A percentile compares a stretch with the other conserved stretches of the same genome.
Conservation (phyloP, 2,329 filamentous ascomycete species). For the Onygenales sp. region DNA sequence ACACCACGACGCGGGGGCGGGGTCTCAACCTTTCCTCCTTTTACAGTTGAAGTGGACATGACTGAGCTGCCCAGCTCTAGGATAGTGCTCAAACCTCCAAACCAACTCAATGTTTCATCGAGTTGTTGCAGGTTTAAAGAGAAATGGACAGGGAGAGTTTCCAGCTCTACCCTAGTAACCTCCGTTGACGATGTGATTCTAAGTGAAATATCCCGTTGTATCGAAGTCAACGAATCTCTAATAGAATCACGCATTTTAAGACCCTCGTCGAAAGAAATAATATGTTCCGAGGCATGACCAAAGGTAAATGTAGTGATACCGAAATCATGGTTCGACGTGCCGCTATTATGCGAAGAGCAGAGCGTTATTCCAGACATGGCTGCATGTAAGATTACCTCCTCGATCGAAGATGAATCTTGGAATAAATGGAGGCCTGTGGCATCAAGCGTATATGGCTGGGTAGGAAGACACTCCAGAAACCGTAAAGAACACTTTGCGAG, state of each 20-base stretch:
- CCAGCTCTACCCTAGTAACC: slow-evolving; percentile 46
- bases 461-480: slow-evolving; percentile 28
- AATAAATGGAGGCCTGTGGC: slow-evolving; percentile 8
- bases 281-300: slow-evolving; percentile 39
- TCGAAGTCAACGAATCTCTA: slow-evolving; percentile 29
- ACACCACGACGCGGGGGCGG: slow-evolving; percentile 40
- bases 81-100: slow-evolving; percentile 85
- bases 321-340: slow-evolving; percentile 19
- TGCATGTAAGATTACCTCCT: slow-evolving; percentile 25
- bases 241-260: slow-evolving; percentile 38
- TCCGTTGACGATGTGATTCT: slow-evolving; percentile 23
- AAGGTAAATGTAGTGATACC: slow-evolving; percentile 36
- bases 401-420: slow-evolving; percentile 16
- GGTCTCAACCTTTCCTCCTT: slow-evolving; percentile 23
- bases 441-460: slow-evolving; percentile 17
- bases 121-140: slow-evolving; percentile 68
- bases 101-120: slow-evolving; percentile 79
- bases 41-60: slow-evolving; percentile 56
- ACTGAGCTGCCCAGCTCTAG: slow-evolving; percentile 81
- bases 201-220: slow-evolving; percentile 30
- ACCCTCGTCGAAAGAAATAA: slow-evolving; percentile 43
- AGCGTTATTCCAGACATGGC: slow-evolving; percentile 18
- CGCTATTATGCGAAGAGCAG: slow-evolving; percentile 14
- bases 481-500: slow-evolving; percentile 24
- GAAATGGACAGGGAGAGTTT: slow-evolving; percentile 67